Conservation (phyloP, 2,329 filamentous ascomycete genomes). For the Fusarium duplospermum region DNA sequence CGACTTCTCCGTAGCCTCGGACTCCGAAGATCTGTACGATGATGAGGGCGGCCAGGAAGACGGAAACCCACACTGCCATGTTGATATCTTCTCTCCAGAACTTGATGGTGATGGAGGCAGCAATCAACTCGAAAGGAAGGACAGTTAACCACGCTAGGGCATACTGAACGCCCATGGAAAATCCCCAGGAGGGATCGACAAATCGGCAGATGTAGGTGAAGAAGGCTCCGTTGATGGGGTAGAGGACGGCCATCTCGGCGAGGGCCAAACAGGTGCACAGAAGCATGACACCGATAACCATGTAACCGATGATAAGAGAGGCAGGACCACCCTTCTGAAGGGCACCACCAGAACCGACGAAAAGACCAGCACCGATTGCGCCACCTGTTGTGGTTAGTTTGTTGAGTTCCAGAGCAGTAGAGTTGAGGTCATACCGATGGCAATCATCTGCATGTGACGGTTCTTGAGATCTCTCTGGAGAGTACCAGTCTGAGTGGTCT, state of each 20-base stretch:
- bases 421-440: slow-evolving; percentile 68
- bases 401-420: slow-evolving; percentile 24
- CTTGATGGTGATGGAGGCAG: slow-evolving; percentile 83
- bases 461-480: slow-evolving; percentile 76
- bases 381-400: slow-evolving; percentile 34
- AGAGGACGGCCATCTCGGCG: slow-evolving; percentile 90
- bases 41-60: slow-evolving; percentile 83
- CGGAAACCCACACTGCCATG: slow-evolving; percentile 81
- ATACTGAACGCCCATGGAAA: slow-evolving; percentile 96
- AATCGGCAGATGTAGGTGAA: slow-evolving; percentile 92
- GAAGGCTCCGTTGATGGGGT: slow-evolving; percentile 92
- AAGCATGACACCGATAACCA: slow-evolving; percentile 38
- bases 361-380: slow-evolving; percentile 78
- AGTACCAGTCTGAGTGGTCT: slow-evolving; percentile 31
- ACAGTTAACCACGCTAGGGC: slow-evolving; percentile 88
- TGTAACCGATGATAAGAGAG: slow-evolving; percentile 82
- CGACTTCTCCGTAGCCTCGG: slow-evolving; percentile 88
- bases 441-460: slow-evolving; percentile 96
- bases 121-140: slow-evolving; percentile 86
- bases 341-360: slow-evolving; percentile 83
- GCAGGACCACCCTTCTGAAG: slow-evolving; percentile 80
- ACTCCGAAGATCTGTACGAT: slow-evolving; percentile 89
- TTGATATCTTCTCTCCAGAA: slow-evolving; percentile 78
- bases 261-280: slow-evolving; percentile 82
- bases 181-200: slow-evolving; percentile 89